Base-by-base conservation (phyloP, 2,329 filamentous ascomycete genomes). In the Paecilomyces dactylethromorphus region DNA sequence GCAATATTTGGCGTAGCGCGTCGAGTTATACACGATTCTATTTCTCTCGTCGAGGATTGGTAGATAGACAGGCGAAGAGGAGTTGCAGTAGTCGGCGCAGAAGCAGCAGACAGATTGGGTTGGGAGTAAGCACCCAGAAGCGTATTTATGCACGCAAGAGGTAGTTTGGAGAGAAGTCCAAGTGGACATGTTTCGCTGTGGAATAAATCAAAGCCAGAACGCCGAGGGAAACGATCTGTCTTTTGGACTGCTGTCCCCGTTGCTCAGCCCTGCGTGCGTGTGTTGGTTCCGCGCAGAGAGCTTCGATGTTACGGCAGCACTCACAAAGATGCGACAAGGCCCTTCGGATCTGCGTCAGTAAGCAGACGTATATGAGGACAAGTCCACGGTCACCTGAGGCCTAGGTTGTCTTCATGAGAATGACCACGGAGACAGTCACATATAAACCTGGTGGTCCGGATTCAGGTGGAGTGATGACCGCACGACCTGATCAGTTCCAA, bases 121-220 rank as follows among this genome's bases (percentile, higher is more conserved):
- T 56, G 60, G 57, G 21, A 53, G 52, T 24, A 58, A 59, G 60
- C 60, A 65, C 56, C 60, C 56, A 57, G 60, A 61, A 53, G 59
- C 63, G 65, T 66, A 56, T 56, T 64, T 62, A 58, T 65, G 61
- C 56, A 59, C 56, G 58, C 58, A 67, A 53, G 22, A 61, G 32
- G 57, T 39, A 59, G 55, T 54, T 31, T 57, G 57, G 54, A 53
- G 54, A 59, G 56, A 31, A 52, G 56, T n/a, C 59, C 62, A 60
- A 51, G 59, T 51, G 54, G 60, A 61, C 60, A 67, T 65, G 53
- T 60, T 54, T 53, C 33, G n/a, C 39, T 18, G 39, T 45, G 39
- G 39, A 45, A 18, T 45, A 8, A 45, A 45, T 45, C 39, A 18
- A 45, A 45, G 39, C 10, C 39, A 45, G 39, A 45, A 45, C 39